Evolutionary conservation across 495 filamentous ascomycete species (phyloP).

Genomic region (Chaetomium tenue): DNA sequence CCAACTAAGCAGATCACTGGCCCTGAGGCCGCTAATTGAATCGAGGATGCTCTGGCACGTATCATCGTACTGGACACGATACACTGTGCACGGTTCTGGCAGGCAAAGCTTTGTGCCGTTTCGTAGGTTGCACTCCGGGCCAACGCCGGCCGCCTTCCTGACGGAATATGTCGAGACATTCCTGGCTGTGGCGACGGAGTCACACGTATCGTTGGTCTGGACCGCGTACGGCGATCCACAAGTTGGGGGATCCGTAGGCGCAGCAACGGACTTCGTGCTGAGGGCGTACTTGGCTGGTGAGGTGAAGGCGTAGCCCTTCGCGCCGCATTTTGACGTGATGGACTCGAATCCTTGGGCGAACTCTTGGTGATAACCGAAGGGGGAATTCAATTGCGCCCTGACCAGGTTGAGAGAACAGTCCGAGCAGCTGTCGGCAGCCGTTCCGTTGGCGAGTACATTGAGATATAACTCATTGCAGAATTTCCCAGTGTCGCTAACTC

Average conservation of each 20-base stretch:
- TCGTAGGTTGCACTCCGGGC: constrained; percentile 3
- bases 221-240: constrained; percentile 3
- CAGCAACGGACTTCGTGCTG: background rate
- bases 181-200: background rate
- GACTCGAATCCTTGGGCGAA: constrained; percentile 8
- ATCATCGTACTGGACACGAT: constrained; percentile 10
- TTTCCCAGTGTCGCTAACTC: too few species aligned
- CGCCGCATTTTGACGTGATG: background rate
- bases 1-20: constrained; percentile 1
- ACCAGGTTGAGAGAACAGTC: constrained; percentile 3
- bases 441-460: too few species aligned
- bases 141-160: background rate
- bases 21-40: background rate
- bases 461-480: too few species aligned
- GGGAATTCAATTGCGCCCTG: constrained; percentile 8
- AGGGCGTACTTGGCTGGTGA: constrained; percentile 12
- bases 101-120: background rate
- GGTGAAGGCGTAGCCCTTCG: constrained; percentile 11
- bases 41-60: constrained; percentile 12
- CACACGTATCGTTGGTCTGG: constrained; percentile 12
- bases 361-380: constrained; percentile 12
- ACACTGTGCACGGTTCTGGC: constrained; percentile 3
- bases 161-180: constrained; percentile 11
- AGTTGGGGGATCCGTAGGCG: too few species aligned
- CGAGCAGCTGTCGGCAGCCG: constrained; percentile 8